These are phyloP conservation scores for Corymbia calophylla DNA, from an alignment of 441 rosid species.

Conservation along the genomic window DNA sequence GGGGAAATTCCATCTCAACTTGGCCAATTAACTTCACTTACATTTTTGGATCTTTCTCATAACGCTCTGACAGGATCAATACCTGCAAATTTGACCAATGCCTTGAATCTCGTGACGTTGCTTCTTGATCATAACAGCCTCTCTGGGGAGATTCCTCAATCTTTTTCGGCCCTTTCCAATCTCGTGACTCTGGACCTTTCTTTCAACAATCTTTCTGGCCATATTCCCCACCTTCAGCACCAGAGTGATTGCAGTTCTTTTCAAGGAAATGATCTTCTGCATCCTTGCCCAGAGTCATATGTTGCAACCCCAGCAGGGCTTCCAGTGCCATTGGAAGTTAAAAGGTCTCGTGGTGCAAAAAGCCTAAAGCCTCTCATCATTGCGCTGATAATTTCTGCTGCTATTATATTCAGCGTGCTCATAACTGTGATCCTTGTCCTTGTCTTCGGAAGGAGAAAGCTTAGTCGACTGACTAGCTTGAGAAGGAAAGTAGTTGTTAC, in stretches of 20 bases:
- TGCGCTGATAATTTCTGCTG: conserved; percentile 28
- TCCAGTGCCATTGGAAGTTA: conserved; percentile 13
- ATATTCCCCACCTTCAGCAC: conserved; percentile 27
- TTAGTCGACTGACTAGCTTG: conserved; percentile 10
- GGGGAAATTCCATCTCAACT: conserved; percentile 48
- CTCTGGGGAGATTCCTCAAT: conserved; percentile 48
- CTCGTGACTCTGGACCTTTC: conserved; percentile 42
- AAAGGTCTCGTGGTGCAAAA: conserved; percentile 8
- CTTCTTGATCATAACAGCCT: conserved; percentile 42
- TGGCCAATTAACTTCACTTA: conserved; percentile 32
- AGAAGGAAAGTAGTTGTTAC: conserved; percentile 39
- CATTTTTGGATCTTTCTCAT: conserved; percentile 50
- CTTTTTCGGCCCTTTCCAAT: conserved; percentile 34
- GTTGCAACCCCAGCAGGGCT: conserved; percentile 4
- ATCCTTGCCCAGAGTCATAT: conserved; percentile 18
- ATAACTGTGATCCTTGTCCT: conserved; percentile 11
- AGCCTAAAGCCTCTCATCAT: conserved; percentile 17
- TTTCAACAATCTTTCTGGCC: conserved; percentile 54
- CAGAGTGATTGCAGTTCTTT: conserved; percentile 27
- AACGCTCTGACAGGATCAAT: conserved; percentile 45
- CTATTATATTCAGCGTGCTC: conserved; percentile 19
- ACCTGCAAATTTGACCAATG: conserved; percentile 36
- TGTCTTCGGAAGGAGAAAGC: conserved; percentile 22
- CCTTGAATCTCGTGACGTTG: conserved; percentile 30
- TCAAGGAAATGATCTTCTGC: conserved; percentile 28